Percentiles rank a stretch among this genome's conserved stretches.
phyloP scores from a whole-genome alignment of 1,284 basidiomycete species.

The Phlebopus sp. region DNA sequence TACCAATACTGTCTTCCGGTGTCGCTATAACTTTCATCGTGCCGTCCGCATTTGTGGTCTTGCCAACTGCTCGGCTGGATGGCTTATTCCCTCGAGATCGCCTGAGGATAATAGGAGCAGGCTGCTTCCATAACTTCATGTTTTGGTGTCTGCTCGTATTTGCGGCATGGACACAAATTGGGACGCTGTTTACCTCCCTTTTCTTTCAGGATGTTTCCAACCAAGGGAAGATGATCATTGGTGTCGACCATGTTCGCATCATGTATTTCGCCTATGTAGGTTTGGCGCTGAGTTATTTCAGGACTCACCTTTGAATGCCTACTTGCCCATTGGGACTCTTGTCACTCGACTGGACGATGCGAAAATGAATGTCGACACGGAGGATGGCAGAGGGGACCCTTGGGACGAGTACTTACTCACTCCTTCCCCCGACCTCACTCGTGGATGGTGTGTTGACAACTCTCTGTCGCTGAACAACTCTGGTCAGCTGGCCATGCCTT shows the following conservation, averaged over 20 bases:
- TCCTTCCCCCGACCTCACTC: constrained; percentile 12
- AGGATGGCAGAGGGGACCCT: constrained; percentile 23
- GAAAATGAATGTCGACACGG: constrained; percentile 31
- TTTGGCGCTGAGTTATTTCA: constrained; percentile 28
- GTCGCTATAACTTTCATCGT: constrained; percentile 53
- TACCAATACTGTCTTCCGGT: constrained; percentile 60
- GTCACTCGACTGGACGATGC: constrained; percentile 60
- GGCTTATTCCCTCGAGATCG: constrained; percentile 41
- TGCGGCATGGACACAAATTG: constrained; percentile 30
- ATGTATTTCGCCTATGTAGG: not conserved
- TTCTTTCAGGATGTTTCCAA: constrained; percentile 49
- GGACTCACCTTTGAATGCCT: constrained; percentile 52
- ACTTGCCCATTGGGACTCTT: constrained; percentile 52
- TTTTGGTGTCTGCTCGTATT: constrained; percentile 42
- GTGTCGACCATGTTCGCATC: constrained; percentile 44
- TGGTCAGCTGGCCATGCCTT: constrained; percentile 11
- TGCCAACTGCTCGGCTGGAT: constrained; percentile 44
- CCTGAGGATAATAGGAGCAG: constrained; percentile 58
- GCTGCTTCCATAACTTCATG: constrained; percentile 68
- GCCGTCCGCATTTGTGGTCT: constrained; percentile 68
- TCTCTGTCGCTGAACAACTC: constrained; percentile 10
- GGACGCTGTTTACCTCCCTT: constrained; percentile 31
- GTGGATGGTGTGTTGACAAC: constrained; percentile 60
- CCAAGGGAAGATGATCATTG: constrained; percentile 50
- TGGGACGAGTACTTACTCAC: constrained; percentile 50